phyloP scores from a whole-genome alignment of 1,139 yeast genomes.

The Geotrichum reessii region DNA sequence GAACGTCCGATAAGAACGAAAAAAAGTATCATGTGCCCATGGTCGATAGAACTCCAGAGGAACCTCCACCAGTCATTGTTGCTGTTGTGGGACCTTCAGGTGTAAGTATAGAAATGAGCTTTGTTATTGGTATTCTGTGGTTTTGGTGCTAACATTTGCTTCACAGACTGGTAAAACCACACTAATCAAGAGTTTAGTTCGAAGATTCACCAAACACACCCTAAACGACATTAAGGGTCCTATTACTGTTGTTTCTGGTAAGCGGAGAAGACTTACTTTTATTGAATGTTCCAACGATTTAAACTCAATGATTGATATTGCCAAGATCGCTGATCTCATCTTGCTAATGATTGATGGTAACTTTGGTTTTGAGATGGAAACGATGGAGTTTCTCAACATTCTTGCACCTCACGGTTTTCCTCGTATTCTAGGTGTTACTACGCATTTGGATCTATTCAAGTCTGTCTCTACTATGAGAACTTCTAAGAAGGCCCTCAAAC shows the following conservation, averaged over 20 bases:
- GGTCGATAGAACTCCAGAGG: constrained; percentile 97
- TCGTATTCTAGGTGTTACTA: constrained; percentile 88
- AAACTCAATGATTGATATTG: constrained; percentile 93
- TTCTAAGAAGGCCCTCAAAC: constrained; percentile 85
- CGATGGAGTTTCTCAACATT: constrained; percentile 94
- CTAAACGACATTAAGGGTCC: constrained; percentile 89
- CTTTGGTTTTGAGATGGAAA: constrained; percentile 98
- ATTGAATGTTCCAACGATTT: constrained; percentile 90
- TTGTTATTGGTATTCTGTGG: not conserved
- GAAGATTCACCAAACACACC: constrained; percentile 85
- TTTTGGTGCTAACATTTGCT: not conserved
- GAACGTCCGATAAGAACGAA: constrained; percentile 79
- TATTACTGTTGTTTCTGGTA: constrained; percentile 94
- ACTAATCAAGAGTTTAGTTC: constrained; percentile 78
- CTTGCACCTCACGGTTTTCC: constrained; percentile 99
- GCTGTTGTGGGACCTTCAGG: constrained; percentile 99
- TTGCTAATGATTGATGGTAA: constrained; percentile 89
- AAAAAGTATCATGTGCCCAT: constrained; percentile 90
- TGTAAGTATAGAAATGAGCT: constrained; percentile 17
- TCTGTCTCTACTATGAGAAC: constrained; percentile 85
- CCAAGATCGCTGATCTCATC: constrained; percentile 91
- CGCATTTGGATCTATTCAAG: constrained; percentile 91
- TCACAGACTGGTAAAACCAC: constrained; percentile 82
- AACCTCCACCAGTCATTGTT: constrained; percentile 93
- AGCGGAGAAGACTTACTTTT: constrained; percentile 85